A percentile compares a stretch with the other conserved stretches of the same genome.
Evolutionary conservation across 805 yeast genomes (phyloP).

Genomic region (Clavispora phyllophila): DNA sequence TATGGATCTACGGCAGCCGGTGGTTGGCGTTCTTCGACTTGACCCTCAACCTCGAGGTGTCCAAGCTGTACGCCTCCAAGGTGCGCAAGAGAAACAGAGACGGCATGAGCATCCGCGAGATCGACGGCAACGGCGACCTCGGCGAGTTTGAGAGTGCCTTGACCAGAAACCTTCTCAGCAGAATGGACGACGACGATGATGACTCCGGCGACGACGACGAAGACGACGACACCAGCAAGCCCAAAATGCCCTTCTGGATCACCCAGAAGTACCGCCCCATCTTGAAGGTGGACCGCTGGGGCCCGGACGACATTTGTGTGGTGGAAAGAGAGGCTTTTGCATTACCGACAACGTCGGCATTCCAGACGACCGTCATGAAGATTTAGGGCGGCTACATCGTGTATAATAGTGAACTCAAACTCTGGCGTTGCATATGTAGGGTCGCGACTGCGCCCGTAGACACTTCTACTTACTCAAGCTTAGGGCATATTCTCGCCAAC

Average conservation of each 20-base stretch:
- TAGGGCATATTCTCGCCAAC: slow-evolving; percentile 47
- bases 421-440: neutral
- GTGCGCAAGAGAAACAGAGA: slow-evolving; percentile 41
- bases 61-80: slow-evolving; percentile 19
- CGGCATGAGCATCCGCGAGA: slow-evolving; percentile 31
- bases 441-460: too few relatives aligned
- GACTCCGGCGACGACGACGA: slow-evolving; percentile 25
- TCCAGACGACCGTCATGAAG: slow-evolving; percentile 40
- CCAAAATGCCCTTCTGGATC: slow-evolving; percentile 57
- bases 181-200: slow-evolving; percentile 16
- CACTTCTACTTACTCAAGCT: slow-evolving; percentile 6
- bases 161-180: slow-evolving; percentile 1
- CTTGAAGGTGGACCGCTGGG: slow-evolving; percentile 53
- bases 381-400: slow-evolving; percentile 4
- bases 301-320: slow-evolving; percentile 56
- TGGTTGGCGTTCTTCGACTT: slow-evolving; percentile 80
- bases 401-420: neutral
- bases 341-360: slow-evolving; percentile 57
- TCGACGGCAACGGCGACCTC: slow-evolving; percentile 14
- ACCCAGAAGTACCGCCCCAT: slow-evolving; percentile 73
- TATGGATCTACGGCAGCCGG: slow-evolving; percentile 85
- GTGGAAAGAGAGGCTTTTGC: slow-evolving; percentile 71
- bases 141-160: slow-evolving; percentile 7
- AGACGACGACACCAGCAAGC: slow-evolving; percentile 20
- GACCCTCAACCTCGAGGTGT: slow-evolving; percentile 48